phyloP scores from a whole-genome alignment of 1,284 basidiomycete genomes.

The Cutaneotrichosporon sp. region DNA sequence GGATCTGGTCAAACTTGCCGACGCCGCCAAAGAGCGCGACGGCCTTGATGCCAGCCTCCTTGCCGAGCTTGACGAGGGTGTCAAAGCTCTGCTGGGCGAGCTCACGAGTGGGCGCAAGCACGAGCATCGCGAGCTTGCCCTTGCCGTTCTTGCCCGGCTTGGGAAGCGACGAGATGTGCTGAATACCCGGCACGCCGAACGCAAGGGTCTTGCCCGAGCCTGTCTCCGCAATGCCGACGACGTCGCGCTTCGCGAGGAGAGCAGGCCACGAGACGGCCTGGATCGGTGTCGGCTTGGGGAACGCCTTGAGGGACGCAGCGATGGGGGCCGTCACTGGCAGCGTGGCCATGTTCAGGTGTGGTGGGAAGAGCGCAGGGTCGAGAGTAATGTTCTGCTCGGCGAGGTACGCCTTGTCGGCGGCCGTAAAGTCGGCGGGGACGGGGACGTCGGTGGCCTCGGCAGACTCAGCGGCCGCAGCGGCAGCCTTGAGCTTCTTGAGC shows the following conservation, averaged over 20 bases:
- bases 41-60: slow-evolving; percentile 70
- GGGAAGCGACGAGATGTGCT: slow-evolving; percentile 57
- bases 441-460: slow-evolving; percentile 29
- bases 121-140: slow-evolving; percentile 67
- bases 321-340: slow-evolving; percentile 65
- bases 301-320: slow-evolving; percentile 64
- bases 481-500: slow-evolving; percentile 47
- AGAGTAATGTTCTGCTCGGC: slow-evolving; percentile 72
- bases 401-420: slow-evolving; percentile 65
- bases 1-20: slow-evolving; percentile 77
- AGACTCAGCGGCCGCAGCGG: slow-evolving; percentile 28
- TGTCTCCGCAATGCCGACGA: slow-evolving; percentile 96
- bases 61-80: slow-evolving; percentile 74
- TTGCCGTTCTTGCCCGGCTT: slow-evolving; percentile 43
- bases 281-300: slow-evolving; percentile 89
- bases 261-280: slow-evolving; percentile 96
- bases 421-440: slow-evolving; percentile 37
- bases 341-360: slow-evolving; percentile 75
- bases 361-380: slow-evolving; percentile 60
- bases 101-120: slow-evolving; percentile 91
- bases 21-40: slow-evolving; percentile 92
- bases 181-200: slow-evolving; percentile 79
- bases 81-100: slow-evolving; percentile 93
- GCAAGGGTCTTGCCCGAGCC: slow-evolving; percentile 96
- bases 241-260: slow-evolving; percentile 75